Percentiles rank a stretch among this genome's conserved stretches.
Conservation (phyloP, 163 green algal species). For the Prototheca cutis region DNA sequence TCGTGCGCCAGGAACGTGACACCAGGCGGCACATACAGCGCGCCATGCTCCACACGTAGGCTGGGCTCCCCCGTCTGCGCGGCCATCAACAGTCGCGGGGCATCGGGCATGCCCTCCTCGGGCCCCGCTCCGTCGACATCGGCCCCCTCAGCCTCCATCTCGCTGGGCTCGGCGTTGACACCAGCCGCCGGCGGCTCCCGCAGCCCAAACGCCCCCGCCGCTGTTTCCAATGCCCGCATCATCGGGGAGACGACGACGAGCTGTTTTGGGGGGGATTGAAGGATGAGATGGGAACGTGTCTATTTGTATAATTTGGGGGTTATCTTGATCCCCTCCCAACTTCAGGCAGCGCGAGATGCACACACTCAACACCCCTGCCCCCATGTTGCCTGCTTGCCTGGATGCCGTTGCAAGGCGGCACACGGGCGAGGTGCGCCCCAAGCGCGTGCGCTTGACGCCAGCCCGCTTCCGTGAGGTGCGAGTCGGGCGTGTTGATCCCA, state of each 20-base stretch:
- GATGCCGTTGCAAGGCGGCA: background rate
- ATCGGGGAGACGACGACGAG: conserved; percentile 49
- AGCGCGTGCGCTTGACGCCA: conserved; percentile 46
- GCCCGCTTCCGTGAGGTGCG: conserved; percentile 38
- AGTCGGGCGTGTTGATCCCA: conserved; percentile 35
- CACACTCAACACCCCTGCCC: no score
- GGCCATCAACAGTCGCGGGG: conserved; percentile 23
- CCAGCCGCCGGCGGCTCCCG: background rate
- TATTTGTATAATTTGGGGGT: no score
- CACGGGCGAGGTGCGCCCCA: conserved; percentile 18
- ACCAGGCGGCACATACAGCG: conserved; percentile 9
- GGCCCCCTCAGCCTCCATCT: no score
- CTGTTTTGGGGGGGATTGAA: conserved; percentile 7
- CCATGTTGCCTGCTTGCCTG: background rate
- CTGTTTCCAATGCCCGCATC: conserved; percentile 48
- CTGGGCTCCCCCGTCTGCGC: conserved; percentile 13
- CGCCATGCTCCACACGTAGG: conserved; percentile 20
- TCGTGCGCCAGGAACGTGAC: conserved; percentile 38
- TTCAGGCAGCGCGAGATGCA: no score
- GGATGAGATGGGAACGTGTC: background rate
- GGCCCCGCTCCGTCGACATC: no score
- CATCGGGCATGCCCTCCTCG: background rate
- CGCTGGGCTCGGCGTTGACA: no score
- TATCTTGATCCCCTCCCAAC: no score
- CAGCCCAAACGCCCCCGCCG: conserved; percentile 38